These are phyloP conservation scores for Amanita muscaria DNA, from an alignment of 768 basidiomycete species.

Conservation along the genomic window DNA sequence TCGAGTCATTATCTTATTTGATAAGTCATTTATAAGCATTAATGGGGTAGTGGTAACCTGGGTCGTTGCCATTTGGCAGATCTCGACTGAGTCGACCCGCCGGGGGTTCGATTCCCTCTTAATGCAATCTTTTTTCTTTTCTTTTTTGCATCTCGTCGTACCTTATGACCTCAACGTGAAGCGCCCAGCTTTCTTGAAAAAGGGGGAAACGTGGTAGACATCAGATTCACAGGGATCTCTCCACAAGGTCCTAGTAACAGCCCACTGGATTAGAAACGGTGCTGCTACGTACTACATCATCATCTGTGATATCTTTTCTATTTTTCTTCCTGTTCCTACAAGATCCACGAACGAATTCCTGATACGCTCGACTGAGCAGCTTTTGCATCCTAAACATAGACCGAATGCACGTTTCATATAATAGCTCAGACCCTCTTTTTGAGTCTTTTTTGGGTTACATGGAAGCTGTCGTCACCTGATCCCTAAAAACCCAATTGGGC, in stretches of 20 bases:
- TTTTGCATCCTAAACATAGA: too few species aligned
- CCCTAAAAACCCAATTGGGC: conserved; percentile 6
- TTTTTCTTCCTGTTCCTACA: neutral
- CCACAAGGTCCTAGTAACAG: too few species aligned
- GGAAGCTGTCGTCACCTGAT: conserved; percentile 8
- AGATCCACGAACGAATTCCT: neutral
- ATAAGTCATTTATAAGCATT: conserved; percentile 15
- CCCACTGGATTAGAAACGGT: too few species aligned
- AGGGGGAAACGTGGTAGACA: too few species aligned
- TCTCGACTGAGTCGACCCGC: conserved; percentile 50
- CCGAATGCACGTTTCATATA: too few species aligned
- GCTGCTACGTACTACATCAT: too few species aligned
- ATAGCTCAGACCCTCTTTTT: too few species aligned
- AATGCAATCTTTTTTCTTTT: conserved; percentile 40
- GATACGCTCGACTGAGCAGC: neutral
- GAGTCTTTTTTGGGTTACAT: too few species aligned
- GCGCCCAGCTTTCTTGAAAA: too few species aligned
- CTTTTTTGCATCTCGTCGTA: too few species aligned
- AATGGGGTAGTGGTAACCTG: conserved; percentile 21
- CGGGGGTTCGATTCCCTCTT: conserved; percentile 86
- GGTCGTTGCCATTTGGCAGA: conserved; percentile 11
- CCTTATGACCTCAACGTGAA: too few species aligned
- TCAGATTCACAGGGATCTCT: too few species aligned
- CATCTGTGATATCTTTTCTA: neutral
- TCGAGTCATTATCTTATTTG: neutral